These are phyloP conservation scores for Cryptosporidium sp. DNA, from an alignment of 169 alveolate species.

Conservation along the genomic window DNA sequence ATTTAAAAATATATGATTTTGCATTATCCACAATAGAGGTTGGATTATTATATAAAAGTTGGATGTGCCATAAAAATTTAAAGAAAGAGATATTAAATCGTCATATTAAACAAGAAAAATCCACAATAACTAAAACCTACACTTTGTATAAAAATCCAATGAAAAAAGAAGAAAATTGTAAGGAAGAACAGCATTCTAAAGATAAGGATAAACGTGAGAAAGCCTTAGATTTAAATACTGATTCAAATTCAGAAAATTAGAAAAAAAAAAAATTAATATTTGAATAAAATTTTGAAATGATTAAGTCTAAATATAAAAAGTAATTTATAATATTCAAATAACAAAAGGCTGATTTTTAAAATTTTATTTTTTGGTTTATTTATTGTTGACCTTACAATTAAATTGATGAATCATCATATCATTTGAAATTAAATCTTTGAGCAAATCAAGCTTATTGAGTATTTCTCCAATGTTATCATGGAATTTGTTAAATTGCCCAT, in stretches of 20 bases:
- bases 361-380: background rate
- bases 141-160: background rate
- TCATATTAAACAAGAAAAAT: conserved; percentile 68
- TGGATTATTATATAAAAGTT: conserved; percentile 46
- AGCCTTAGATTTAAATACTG: background rate
- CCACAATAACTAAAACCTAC: conserved; percentile 47
- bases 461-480: conserved; percentile 32
- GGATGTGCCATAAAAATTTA: conserved; percentile 53
- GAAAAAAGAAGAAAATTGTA: background rate
- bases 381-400: background rate
- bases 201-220: background rate
- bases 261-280: too few species aligned
- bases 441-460: conserved; percentile 40
- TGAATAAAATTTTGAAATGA: background rate
- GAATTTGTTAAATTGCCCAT: conserved; percentile 17
- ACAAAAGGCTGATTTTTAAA: background rate
- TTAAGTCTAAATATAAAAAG: background rate
- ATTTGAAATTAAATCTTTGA: conserved; percentile 56
- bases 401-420: conserved; percentile 65
- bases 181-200: background rate
- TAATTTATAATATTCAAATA: background rate
- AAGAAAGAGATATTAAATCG: conserved; percentile 53
- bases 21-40: conserved; percentile 62
- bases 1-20: conserved; percentile 66
- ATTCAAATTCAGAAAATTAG: background rate